A percentile compares a stretch with the other conserved stretches of the same genome.
Evolutionary conservation across 78 protist species (phyloP).

Genomic region (Goniomonas avonlea): DNA sequence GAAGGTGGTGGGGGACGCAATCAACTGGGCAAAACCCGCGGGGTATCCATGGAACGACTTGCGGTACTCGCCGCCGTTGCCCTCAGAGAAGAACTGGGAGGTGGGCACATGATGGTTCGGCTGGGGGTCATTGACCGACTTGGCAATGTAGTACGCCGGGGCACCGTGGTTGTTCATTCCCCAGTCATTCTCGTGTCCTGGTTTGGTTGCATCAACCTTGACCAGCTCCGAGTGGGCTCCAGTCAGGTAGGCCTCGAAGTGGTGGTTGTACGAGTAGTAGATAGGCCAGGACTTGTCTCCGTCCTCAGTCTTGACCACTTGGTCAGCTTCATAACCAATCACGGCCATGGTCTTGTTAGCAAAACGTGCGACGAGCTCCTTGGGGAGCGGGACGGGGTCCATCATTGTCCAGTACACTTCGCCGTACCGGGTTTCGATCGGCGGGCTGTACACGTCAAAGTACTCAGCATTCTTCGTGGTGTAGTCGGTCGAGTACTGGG

Average conservation of each 20-base stretch:
- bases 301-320: not conserved
- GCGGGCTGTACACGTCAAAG: not conserved
- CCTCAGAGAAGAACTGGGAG: not conserved
- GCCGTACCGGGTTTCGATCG: not conserved
- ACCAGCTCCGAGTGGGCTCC: not conserved
- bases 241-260: not conserved
- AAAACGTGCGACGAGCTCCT: not conserved
- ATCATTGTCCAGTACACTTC: conserved; percentile 11
- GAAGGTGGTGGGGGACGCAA: not conserved
- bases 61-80: conserved; percentile 20
- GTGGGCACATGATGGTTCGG: not conserved
- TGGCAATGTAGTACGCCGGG: not conserved
- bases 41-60: conserved; percentile 15
- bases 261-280: not conserved
- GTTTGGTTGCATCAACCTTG: no score
- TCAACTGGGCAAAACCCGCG: not conserved
- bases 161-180: no score
- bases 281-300: not conserved
- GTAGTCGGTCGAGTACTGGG: not conserved
- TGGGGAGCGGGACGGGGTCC: not conserved
- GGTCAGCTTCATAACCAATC: not conserved
- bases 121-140: not conserved
- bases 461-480: not conserved
- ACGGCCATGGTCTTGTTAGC: not conserved
- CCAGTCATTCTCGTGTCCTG: no score